Conservation (phyloP, 2,329 filamentous ascomycete genomes). For the Penicillium sp. region DNA sequence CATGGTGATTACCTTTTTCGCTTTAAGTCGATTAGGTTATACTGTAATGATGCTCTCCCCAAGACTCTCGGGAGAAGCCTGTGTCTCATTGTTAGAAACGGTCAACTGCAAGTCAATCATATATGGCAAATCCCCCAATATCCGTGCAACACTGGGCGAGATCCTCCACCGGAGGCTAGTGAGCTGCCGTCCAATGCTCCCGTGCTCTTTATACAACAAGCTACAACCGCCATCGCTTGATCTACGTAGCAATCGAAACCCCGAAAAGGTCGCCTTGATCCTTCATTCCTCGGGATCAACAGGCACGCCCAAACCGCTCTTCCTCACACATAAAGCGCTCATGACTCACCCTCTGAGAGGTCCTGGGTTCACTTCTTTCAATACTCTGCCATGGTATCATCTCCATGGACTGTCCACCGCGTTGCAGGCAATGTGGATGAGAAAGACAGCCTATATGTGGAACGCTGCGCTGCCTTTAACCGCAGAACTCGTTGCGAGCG, state of each 20-base stretch:
- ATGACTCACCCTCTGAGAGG: slow-evolving; percentile 38
- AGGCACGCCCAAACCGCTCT: slow-evolving; percentile 47
- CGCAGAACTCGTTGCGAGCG: slow-evolving; percentile 34
- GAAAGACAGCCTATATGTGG: slow-evolving; percentile 43
- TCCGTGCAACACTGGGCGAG: slow-evolving; percentile 33
- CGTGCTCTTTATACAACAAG: slow-evolving; percentile 5
- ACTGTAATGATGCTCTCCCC: slow-evolving; percentile 46
- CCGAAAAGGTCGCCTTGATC: slow-evolving; percentile 40
- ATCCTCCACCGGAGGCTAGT: slow-evolving; percentile 27
- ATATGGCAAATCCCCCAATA: slow-evolving; percentile 35
- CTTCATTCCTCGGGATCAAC: slow-evolving; percentile 52
- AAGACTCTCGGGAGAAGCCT: slow-evolving; percentile 43
- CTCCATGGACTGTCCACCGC: slow-evolving; percentile 44
- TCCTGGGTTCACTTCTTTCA: slow-evolving; percentile 43
- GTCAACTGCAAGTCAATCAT: slow-evolving; percentile 38
- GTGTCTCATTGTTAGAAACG: slow-evolving; percentile 40
- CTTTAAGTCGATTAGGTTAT: slow-evolving; percentile 46
- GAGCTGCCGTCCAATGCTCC: slow-evolving; percentile 25
- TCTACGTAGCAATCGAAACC: slow-evolving; percentile 20
- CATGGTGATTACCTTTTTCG: slow-evolving; percentile 46
- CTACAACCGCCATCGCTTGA: slow-evolving; percentile 16
- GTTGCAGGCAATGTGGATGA: slow-evolving; percentile 46
- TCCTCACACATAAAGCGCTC: slow-evolving; percentile 43
- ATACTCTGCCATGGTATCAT: slow-evolving; percentile 47
- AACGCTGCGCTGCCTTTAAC: slow-evolving; percentile 43